These are phyloP conservation scores for Linderniella brevidens DNA, from an alignment of 257 asterid genomes.

Conservation along the genomic window DNA sequence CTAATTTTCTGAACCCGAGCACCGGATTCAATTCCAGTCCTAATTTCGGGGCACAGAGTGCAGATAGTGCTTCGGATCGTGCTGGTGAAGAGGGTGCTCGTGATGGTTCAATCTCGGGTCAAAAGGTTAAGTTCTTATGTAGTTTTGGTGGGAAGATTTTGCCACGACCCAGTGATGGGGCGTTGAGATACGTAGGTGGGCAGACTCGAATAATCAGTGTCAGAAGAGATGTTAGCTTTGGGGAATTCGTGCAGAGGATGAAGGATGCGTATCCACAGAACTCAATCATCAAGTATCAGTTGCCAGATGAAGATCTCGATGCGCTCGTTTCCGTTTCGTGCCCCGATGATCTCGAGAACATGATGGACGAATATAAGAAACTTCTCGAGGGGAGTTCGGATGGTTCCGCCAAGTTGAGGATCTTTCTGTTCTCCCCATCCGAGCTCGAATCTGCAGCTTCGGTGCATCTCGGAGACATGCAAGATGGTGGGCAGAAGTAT, in stretches of 20 bases:
- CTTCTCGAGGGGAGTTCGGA: slow-evolving; percentile 56
- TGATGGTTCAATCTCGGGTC: slow-evolving; percentile 40
- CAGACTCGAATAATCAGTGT: slow-evolving; percentile 80
- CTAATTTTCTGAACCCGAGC: slow-evolving; percentile 16
- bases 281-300: slow-evolving; percentile 76
- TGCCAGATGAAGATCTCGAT: slow-evolving; percentile 96
- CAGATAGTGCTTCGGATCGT: slow-evolving; percentile 38
- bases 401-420: slow-evolving; percentile 81
- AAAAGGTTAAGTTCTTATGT: slow-evolving; percentile 74
- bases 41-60: slow-evolving; percentile 15
- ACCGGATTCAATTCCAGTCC: slow-evolving; percentile 19
- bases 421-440: slow-evolving; percentile 66
- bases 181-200: slow-evolving; percentile 90
- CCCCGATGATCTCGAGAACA: slow-evolving; percentile 87
- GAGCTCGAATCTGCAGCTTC: slow-evolving; percentile 41
- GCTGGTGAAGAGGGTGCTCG: slow-evolving; percentile 57
- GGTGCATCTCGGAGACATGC: slow-evolving; percentile 36
- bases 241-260: slow-evolving; percentile 56
- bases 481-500: slow-evolving; percentile 65
- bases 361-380: slow-evolving; percentile 96
- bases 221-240: slow-evolving; percentile 43
- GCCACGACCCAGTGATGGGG: slow-evolving; percentile 83
- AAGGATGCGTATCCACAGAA: slow-evolving; percentile 34
- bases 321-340: slow-evolving; percentile 90
- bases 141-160: slow-evolving; percentile 93